Evolutionary conservation across 1,284 basidiomycete genomes (phyloP).

Genomic region (Apiotrichum sp.): DNA sequence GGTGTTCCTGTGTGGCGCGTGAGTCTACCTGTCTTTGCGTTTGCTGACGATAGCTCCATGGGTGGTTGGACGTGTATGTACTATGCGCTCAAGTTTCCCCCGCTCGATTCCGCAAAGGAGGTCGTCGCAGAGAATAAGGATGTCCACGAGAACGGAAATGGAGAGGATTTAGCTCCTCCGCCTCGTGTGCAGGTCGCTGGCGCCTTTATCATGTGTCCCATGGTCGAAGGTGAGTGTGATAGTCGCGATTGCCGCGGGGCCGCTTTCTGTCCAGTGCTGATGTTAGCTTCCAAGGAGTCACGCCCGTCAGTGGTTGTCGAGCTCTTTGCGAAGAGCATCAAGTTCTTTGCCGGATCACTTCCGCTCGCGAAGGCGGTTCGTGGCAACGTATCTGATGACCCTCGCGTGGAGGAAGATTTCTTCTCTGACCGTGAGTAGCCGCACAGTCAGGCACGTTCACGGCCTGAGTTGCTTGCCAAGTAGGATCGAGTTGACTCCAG

Average conservation of each 20-base stretch:
- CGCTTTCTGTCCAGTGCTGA: not conserved
- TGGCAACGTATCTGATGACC: constrained; percentile 53
- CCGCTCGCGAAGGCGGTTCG: constrained; percentile 48
- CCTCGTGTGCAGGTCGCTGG: constrained; percentile 38
- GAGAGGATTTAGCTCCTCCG: not conserved
- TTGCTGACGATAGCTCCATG: constrained; percentile 23
- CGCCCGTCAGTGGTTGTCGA: constrained; percentile 46
- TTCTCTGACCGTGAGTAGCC: constrained; percentile 42
- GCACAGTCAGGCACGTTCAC: too few species aligned
- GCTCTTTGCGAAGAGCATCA: constrained; percentile 40
- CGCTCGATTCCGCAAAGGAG: constrained; percentile 22
- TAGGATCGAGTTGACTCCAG: constrained; percentile 17
- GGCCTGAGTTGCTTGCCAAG: too few species aligned
- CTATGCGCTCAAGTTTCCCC: constrained; percentile 42
- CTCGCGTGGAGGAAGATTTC: constrained; percentile 49
- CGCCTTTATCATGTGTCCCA: constrained; percentile 48
- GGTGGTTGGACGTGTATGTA: constrained; percentile 38
- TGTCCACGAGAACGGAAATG: not conserved
- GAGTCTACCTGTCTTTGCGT: constrained; percentile 13
- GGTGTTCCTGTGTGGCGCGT: constrained; percentile 49
- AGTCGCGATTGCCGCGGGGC: not conserved
- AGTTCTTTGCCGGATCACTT: constrained; percentile 46
- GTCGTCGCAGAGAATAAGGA: constrained; percentile 5
- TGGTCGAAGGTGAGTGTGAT: constrained; percentile 46
- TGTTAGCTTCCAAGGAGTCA: constrained; percentile 42